Evolutionary conservation across 2,329 filamentous ascomycete genomes (phyloP), one percentile per base, ranked within the genome.

Genomic region (Cordyceps farinosa): DNA sequence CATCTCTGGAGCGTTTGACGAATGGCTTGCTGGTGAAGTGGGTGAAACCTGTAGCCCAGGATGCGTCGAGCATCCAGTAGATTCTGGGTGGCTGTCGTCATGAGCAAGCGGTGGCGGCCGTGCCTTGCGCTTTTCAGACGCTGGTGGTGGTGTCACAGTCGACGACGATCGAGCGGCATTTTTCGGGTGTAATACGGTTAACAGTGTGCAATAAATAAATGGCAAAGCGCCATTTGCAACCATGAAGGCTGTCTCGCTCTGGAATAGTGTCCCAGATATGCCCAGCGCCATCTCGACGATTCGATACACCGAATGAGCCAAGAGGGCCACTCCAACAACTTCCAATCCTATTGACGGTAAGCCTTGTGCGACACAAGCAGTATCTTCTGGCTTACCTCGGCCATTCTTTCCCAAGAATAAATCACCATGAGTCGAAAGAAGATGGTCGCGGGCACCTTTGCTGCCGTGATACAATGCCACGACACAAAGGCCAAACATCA

Each of bases 231-330:
- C 58, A 34, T 61, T 40, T 1, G 38, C 58, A 2, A 61, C 13
- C 58, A 61, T 61, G 17, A 61, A 61, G 11, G 58, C 58, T 9
- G 29, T 52, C 10, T 61, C 48, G 38, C 58, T 52, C 30, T 61
- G 58, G 15, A 61, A 61, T 4, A 61, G 6, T 8, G 29, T 45
- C 6, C 47, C 58, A 9, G 58, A 53, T 27, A 61, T 2, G 6
- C 58, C 47, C 27, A 45, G 4, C 27, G 47, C 36, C 34, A 61
- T 53, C 29, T 61, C 58, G 36, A 61, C 48, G n/a, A 61, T 61
- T 53, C 58, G 58, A 53, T 61, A 53, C 34, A 53, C 9, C 3
- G 48, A 52, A 34, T 61, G 58, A 9, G 32, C 3, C 27, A 61
- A 15, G 8, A 52, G 48, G 17, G 29, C 15, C 17, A 45, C 48